Evolutionary conservation across 164 flowering plant genomes (phyloP).

Genomic region (Protea cynaroides): DNA sequence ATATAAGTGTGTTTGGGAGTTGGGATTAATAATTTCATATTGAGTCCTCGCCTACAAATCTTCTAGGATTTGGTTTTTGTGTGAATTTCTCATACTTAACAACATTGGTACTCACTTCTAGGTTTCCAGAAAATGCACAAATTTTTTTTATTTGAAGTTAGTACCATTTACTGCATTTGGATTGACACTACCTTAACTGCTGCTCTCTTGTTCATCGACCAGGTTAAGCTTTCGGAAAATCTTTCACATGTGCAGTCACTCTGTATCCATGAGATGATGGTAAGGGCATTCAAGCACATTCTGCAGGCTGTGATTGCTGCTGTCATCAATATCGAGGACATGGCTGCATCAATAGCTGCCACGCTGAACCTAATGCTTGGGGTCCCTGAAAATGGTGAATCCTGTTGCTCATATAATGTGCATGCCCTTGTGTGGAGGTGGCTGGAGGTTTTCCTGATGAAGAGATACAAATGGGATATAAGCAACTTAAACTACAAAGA

Average conservation of each 20-base stretch:
- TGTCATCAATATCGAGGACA: slow-evolving; percentile 40
- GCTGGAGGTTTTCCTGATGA: slow-evolving; percentile 73
- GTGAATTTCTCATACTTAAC: not conserved
- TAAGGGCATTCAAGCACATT: slow-evolving; percentile 94
- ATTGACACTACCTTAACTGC: not conserved
- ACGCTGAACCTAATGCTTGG: slow-evolving; percentile 91
- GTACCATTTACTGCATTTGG: not conserved
- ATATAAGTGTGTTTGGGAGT: too few species aligned
- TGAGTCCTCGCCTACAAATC: too few species aligned
- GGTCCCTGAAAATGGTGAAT: slow-evolving; percentile 45
- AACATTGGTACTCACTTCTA: not conserved
- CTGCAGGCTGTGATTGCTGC: slow-evolving; percentile 88
- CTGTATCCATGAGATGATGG: slow-evolving; percentile 96
- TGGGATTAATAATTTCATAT: too few species aligned
- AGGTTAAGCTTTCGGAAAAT: slow-evolving; percentile 97
- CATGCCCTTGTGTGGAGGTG: slow-evolving; percentile 78
- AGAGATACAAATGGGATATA: slow-evolving; percentile 90
- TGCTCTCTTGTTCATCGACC: slow-evolving; percentile 12
- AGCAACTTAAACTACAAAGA: slow-evolving; percentile 54
- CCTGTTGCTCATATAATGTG: slow-evolving; percentile 29
- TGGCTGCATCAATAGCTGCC: slow-evolving; percentile 74
- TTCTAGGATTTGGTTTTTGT: not conserved
- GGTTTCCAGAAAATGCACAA: not conserved
- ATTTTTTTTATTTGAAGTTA: too few species aligned
- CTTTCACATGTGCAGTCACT: slow-evolving; percentile 94